Percentiles rank a stretch among this genome's conserved stretches.
These are phyloP conservation scores for Agarophyton chilense DNA, from an alignment of 23 red algal genomes.

Conservation along the genomic window DNA sequence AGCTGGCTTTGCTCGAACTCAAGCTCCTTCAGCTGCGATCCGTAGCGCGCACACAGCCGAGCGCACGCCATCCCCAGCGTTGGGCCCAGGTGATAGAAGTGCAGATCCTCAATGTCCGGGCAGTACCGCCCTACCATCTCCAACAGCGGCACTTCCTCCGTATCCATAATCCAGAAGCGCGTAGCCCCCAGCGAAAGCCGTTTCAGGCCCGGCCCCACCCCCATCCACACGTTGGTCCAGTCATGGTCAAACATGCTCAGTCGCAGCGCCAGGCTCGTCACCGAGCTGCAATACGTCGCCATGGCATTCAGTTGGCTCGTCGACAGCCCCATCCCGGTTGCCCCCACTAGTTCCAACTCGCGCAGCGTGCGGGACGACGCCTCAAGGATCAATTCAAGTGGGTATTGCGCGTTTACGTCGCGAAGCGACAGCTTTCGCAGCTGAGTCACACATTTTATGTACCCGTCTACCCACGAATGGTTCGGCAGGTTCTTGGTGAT, in stretches of 20 bases:
- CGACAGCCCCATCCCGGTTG: slow-evolving; percentile 47
- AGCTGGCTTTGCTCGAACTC: slow-evolving; percentile 54
- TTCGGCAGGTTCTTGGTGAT: slow-evolving; percentile 44
- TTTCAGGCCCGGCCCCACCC: slow-evolving; percentile 44
- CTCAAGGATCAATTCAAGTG: slow-evolving; percentile 30
- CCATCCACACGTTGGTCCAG: slow-evolving; percentile 58
- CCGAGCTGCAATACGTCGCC: slow-evolving; percentile 39
- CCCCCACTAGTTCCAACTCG: slow-evolving; percentile 48
- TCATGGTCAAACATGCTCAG: slow-evolving; percentile 63
- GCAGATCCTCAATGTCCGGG: slow-evolving; percentile 32
- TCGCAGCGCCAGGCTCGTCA: slow-evolving; percentile 38
- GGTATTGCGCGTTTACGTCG: slow-evolving; percentile 40
- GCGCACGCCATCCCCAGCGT: slow-evolving; percentile 51
- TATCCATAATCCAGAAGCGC: slow-evolving; percentile 57
- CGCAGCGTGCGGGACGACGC: slow-evolving; percentile 30
- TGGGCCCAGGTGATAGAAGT: slow-evolving; percentile 55
- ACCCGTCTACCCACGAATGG: slow-evolving; percentile 21
- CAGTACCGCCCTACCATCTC: slow-evolving; percentile 58
- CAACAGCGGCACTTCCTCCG: slow-evolving; percentile 39
- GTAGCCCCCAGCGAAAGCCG: slow-evolving; percentile 48
- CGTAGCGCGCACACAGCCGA: slow-evolving; percentile 37
- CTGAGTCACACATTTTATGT: neutral
- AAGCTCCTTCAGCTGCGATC: slow-evolving; percentile 20
- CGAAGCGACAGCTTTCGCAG: slow-evolving; percentile 55
- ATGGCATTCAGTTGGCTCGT: slow-evolving; percentile 34